Evolutionary conservation across 177 flowering plant species (phyloP), one percentile per base, ranked within the genome.

Genomic region (Telopea speciosissima): DNA sequence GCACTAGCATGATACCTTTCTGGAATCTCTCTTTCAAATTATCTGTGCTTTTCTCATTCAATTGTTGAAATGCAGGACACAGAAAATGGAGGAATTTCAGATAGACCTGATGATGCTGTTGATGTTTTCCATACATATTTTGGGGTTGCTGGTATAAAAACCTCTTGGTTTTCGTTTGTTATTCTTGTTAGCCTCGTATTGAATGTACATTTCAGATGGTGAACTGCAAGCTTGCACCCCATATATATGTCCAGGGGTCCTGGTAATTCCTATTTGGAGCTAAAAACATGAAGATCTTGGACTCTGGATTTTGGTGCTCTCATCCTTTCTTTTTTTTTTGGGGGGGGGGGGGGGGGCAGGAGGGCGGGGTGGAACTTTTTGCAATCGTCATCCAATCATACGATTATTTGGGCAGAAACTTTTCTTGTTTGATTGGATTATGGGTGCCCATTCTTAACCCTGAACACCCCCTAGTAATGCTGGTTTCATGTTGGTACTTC

Each of bases 81-180:
- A 62, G 97, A 94, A 68, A 90, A 89, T 73, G 99, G 99, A 40
- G 97, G 97, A 42, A 90, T 94, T 70, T 94, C 99, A 7, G 99
- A 94, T 68, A 83, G 96, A 74, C 99, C 97, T 16, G 95, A 92
- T 70, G 99, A 92, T 82, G 97, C 97, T 12, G 98, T 94, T 76
- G 98, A 94, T 80, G 90, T 94, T 56, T 94, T 72, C 72, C 97
- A 94, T 66, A 94, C 97, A 44, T 92, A 84, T 79, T 94, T 94
- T 77, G 98, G 98, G 59, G 88, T 92, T 19, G 97, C 97, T 28
- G 98, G 97, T 90, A 86, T 24, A 21, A 72, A 65, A 26, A 24
- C 2, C 17, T 67, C 12, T 26, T 72, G 16, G 2, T 44, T 16
- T 56, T 28, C 31, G 4, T 28, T 16, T 49, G 7, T 49, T 49